Conservation (phyloP, 352 stramenopile species). For the Phytophthora tubulina region DNA sequence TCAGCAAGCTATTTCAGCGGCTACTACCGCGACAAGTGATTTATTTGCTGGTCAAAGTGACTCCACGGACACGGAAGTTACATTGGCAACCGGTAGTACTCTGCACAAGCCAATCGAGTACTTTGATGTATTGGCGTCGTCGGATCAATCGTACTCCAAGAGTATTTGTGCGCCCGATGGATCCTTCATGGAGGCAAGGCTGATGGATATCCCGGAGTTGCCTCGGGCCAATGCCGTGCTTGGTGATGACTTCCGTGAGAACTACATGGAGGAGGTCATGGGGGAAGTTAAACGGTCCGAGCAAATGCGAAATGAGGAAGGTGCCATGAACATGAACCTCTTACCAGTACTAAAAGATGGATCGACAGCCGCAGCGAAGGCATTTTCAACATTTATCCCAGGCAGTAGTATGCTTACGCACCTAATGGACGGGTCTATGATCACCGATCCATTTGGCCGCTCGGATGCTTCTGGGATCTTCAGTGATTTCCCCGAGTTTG, state of each 20-base stretch:
- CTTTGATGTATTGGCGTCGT: slow-evolving; percentile 68
- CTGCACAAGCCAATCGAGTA: slow-evolving; percentile 71
- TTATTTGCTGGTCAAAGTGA: slow-evolving; percentile 39
- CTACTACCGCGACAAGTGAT: slow-evolving; percentile 35
- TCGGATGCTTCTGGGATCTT: slow-evolving; percentile 63
- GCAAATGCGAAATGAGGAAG: slow-evolving; percentile 50
- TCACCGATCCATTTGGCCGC: slow-evolving; percentile 57
- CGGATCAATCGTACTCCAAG: slow-evolving; percentile 67
- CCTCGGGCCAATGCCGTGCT: slow-evolving; percentile 53
- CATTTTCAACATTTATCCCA: slow-evolving; percentile 79
- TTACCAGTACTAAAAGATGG: slow-evolving; percentile 67
- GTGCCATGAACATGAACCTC: slow-evolving; percentile 63
- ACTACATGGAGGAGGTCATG: slow-evolving; percentile 71
- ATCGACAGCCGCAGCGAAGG: slow-evolving; percentile 72
- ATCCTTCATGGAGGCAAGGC: slow-evolving; percentile 70
- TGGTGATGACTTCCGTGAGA: slow-evolving; percentile 56
- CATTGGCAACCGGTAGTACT: slow-evolving; percentile 46
- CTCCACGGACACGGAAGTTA: slow-evolving; percentile 49
- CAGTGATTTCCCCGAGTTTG: slow-evolving; percentile 62
- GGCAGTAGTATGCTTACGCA: slow-evolving; percentile 76
- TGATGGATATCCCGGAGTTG: slow-evolving; percentile 77
- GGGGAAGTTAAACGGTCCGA: slow-evolving; percentile 71
- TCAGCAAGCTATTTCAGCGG: slow-evolving; percentile 46
- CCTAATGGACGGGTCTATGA: slow-evolving; percentile 74
- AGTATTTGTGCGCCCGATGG: slow-evolving; percentile 78